Evolutionary conservation across 306 rosid species (phyloP).

Genomic region (Quercus variabilis): DNA sequence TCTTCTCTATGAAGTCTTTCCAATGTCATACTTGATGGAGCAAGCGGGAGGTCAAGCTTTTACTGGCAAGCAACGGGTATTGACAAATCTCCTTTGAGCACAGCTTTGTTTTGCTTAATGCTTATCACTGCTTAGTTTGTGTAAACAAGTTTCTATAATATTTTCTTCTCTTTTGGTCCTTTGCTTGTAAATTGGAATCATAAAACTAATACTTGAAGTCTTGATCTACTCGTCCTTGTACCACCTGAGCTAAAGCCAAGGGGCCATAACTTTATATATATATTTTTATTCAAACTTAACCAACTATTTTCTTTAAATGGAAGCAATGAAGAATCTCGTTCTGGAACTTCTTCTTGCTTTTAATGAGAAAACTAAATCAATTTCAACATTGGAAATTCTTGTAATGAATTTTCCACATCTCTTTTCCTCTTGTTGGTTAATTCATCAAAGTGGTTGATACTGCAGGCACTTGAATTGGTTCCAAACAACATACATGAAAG

Average conservation of each 20-base stretch:
- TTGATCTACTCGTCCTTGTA: neutral
- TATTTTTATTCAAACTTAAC: neutral
- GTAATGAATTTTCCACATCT: neutral
- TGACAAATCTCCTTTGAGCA: neutral
- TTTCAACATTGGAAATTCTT: neutral
- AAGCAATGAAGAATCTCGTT: neutral
- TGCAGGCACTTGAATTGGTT: constrained; percentile 84
- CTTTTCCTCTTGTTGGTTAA: neutral
- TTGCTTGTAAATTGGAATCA: neutral
- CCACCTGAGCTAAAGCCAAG: neutral
- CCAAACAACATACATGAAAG: constrained; percentile 71
- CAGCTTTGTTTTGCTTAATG: neutral
- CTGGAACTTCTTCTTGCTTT: neutral
- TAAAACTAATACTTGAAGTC: neutral
- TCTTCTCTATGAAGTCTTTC: constrained; percentile 92
- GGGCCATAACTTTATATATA: neutral
- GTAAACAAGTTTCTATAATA: neutral
- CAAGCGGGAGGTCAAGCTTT: constrained; percentile 96
- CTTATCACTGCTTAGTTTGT: neutral
- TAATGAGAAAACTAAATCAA: neutral
- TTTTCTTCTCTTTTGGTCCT: neutral
- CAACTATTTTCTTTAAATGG: neutral
- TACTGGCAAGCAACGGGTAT: constrained; percentile 82
- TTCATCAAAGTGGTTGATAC: neutral
- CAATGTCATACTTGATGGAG: constrained; percentile 95